A percentile compares a stretch with the other conserved stretches of the same genome.
These are phyloP conservation scores for Aspergillus saccharolyticus DNA, from an alignment of 495 filamentous ascomycete genomes.

Conservation along the genomic window DNA sequence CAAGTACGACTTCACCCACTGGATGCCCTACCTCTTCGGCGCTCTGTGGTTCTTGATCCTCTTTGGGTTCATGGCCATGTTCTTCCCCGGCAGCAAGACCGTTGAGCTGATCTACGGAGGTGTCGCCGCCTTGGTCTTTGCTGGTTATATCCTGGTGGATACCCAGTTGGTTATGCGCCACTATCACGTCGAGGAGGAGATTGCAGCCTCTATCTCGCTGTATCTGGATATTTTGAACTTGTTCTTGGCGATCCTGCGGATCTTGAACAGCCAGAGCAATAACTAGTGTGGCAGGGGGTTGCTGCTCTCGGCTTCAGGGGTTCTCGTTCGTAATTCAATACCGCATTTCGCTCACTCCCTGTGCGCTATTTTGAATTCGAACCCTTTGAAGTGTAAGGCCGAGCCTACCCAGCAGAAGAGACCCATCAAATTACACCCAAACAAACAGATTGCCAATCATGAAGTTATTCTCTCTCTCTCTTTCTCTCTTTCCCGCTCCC, in stretches of 20 bases:
- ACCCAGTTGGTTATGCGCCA: slow-evolving; percentile 92
- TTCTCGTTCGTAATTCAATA: too few species aligned
- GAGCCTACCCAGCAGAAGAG: too few species aligned
- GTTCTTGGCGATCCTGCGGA: slow-evolving; percentile 87
- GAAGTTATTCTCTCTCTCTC: too few species aligned
- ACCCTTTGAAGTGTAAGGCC: too few species aligned
- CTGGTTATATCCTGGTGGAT: slow-evolving; percentile 89
- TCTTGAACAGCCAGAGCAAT: slow-evolving; percentile 82
- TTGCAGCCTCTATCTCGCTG: slow-evolving; percentile 89
- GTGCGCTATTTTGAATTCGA: too few species aligned
- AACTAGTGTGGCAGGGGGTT: too few species aligned
- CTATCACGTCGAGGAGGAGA: slow-evolving; percentile 98
- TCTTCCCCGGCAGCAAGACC: slow-evolving; percentile 74
- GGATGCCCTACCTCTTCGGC: slow-evolving; percentile 94
- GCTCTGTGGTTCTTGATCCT: slow-evolving; percentile 83
- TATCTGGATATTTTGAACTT: slow-evolving; percentile 97
- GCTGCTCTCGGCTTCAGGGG: too few species aligned
- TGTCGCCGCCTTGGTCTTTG: slow-evolving; percentile 79
- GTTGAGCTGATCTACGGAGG: slow-evolving; percentile 81
- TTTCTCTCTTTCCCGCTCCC: too few species aligned
- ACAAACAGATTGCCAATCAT: too few species aligned
- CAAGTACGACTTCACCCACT: slow-evolving; percentile 95
- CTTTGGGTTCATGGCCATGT: slow-evolving; percentile 84
- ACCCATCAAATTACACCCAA: too few species aligned
- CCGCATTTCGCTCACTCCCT: too few species aligned